These are phyloP conservation scores for Filobasidium wieringae DNA, from an alignment of 768 basidiomycete genomes.

Conservation along the genomic window DNA sequence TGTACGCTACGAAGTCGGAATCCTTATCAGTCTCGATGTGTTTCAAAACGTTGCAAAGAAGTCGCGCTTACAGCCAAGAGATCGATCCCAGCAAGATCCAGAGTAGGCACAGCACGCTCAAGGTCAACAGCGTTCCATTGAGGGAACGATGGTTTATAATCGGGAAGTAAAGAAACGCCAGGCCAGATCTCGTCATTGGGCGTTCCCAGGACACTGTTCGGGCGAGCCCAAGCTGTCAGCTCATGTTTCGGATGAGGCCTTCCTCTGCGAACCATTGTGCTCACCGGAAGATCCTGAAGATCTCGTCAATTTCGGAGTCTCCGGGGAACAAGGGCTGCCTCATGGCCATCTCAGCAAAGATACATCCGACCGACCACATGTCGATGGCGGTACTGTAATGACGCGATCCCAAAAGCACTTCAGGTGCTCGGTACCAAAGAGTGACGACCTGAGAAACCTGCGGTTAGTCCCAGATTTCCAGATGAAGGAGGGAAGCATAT, in stretches of 20 bases:
- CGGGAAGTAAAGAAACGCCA: slow-evolving; percentile 71
- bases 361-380: slow-evolving; percentile 99
- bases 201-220: slow-evolving; percentile 76
- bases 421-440: slow-evolving; percentile 96
- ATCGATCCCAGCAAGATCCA: slow-evolving; percentile 71
- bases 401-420: slow-evolving; percentile 86
- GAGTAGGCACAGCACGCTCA: slow-evolving; percentile 50
- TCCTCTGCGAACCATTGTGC: slow-evolving; percentile 17
- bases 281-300: slow-evolving; percentile 96
- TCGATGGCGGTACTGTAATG: slow-evolving; percentile 97
- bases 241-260: not conserved
- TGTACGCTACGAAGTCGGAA: slow-evolving; percentile 43
- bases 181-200: slow-evolving; percentile 88
- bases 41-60: not conserved
- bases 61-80: slow-evolving; percentile 51
- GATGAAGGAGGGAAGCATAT: not conserved
- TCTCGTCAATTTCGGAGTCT: slow-evolving; percentile 99
- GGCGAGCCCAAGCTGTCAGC: slow-evolving; percentile 1
- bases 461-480: not conserved
- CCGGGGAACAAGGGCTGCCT: slow-evolving; percentile 86
- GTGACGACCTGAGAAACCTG: slow-evolving; percentile 68
- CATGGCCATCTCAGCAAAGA: slow-evolving; percentile 98
- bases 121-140: slow-evolving; percentile 80
- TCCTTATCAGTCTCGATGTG: not conserved
- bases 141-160: slow-evolving; percentile 94